phyloP scores from a whole-genome alignment of 768 basidiomycete genomes.

The Sarcodon sp. region DNA sequence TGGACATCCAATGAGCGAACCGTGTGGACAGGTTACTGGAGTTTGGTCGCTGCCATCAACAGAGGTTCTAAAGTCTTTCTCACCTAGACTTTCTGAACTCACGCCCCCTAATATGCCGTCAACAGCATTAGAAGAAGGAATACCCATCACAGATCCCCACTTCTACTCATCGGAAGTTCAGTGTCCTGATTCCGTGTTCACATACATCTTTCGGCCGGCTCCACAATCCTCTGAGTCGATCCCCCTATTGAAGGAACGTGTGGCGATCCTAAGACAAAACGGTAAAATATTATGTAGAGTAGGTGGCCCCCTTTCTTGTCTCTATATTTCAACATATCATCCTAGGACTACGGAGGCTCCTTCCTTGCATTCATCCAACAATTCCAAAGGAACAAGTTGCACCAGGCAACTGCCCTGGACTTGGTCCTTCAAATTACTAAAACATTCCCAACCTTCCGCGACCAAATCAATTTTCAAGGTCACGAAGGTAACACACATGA shows the following conservation, averaged over 20 bases:
- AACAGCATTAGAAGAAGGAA: conserved; percentile 60
- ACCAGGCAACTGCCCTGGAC: conserved; percentile 53
- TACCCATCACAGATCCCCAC: conserved; percentile 66
- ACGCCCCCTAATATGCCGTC: neutral
- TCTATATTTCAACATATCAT: neutral
- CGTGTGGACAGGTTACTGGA: conserved; percentile 80
- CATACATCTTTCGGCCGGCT: conserved; percentile 54
- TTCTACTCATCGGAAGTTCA: conserved; percentile 63
- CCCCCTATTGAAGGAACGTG: conserved; percentile 60
- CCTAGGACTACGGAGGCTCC: conserved; percentile 56
- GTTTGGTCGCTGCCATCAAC: conserved; percentile 72
- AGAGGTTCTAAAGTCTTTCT: conserved; percentile 36
- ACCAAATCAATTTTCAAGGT: conserved; percentile 47
- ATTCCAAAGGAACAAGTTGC: conserved; percentile 17
- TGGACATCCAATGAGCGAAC: conserved; percentile 28
- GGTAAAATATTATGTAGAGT: conserved; percentile 63
- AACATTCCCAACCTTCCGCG: conserved; percentile 65
- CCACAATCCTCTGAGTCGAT: conserved; percentile 45
- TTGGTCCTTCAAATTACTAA: conserved; percentile 61
- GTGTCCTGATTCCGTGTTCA: conserved; percentile 62
- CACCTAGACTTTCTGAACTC: conserved; percentile 1
- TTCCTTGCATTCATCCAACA: conserved; percentile 54
- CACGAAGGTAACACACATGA: conserved; percentile 33
- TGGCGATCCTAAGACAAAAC: conserved; percentile 67
- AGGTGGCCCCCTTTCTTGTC: conserved; percentile 13